Evolutionary conservation across 768 basidiomycete species (phyloP).

Genomic region (Leccinum ochraceum): DNA sequence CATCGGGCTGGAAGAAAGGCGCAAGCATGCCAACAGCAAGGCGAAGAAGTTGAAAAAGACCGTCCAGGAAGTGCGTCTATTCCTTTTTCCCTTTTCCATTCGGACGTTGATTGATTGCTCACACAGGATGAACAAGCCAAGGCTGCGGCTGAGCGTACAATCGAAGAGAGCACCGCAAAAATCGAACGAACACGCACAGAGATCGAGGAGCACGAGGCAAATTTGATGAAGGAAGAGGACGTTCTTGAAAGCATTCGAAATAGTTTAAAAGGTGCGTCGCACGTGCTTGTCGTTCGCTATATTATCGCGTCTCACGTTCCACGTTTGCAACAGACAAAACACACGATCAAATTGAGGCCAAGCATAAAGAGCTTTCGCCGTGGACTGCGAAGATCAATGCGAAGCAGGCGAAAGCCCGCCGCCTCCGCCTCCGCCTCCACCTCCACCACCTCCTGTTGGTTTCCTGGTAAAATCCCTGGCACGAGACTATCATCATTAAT

Average conservation of each 20-base stretch:
- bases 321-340: constrained; percentile 75
- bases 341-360: constrained; percentile 86
- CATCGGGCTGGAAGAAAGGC: constrained; percentile 80
- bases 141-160: constrained; percentile 60
- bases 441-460: too few relatives aligned
- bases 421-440: too few relatives aligned
- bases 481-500: not conserved
- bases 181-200: constrained; percentile 69
- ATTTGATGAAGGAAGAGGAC: constrained; percentile 76
- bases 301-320: constrained; percentile 26
- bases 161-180: constrained; percentile 68
- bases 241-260: constrained; percentile 80
- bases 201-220: constrained; percentile 65
- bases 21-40: constrained; percentile 78
- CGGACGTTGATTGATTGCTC: not conserved
- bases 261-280: constrained; percentile 71
- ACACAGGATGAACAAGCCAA: constrained; percentile 61
- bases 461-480: constrained; percentile 49
- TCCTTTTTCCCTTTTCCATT: not conserved
- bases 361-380: constrained; percentile 93
- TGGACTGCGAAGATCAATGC: constrained; percentile 92
- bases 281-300: not conserved
- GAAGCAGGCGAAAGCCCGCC: constrained; percentile 56
- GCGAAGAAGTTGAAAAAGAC: constrained; percentile 90
- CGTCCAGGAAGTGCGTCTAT: constrained; percentile 66